Evolutionary conservation across 768 basidiomycete species (phyloP).

Genomic region (Podaxis carcinomalis): DNA sequence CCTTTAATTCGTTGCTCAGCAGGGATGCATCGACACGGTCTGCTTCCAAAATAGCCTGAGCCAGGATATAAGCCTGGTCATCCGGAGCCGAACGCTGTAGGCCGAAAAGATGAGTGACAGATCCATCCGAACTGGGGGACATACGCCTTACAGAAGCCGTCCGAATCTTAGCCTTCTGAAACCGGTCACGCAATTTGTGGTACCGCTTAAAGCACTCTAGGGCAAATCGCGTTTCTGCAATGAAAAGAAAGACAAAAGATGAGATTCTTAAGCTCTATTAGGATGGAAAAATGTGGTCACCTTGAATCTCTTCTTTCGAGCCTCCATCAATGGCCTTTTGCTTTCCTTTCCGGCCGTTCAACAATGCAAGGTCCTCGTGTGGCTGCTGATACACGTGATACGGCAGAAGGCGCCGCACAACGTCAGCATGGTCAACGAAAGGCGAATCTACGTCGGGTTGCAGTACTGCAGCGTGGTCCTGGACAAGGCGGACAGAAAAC

Average conservation of each 20-base stretch:
- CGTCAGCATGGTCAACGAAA: slow-evolving; percentile 59
- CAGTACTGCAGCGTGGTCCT: slow-evolving; percentile 58
- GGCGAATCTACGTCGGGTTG: slow-evolving; percentile 69
- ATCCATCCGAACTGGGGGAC: neutral
- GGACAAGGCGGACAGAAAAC: slow-evolving; percentile 48
- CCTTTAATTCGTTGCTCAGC: slow-evolving; percentile 56
- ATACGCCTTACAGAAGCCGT: slow-evolving; percentile 50
- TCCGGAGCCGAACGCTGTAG: slow-evolving; percentile 55
- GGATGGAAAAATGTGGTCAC: slow-evolving; percentile 22
- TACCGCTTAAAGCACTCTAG: slow-evolving; percentile 60
- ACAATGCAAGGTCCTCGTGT: slow-evolving; percentile 48
- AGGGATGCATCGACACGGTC: slow-evolving; percentile 60
- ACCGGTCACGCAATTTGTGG: slow-evolving; percentile 51
- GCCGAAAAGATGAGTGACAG: neutral
- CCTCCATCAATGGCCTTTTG: slow-evolving; percentile 47
- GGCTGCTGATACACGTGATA: slow-evolving; percentile 82
- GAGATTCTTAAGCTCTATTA: neutral
- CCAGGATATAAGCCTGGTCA: slow-evolving; percentile 59
- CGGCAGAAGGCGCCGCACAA: slow-evolving; percentile 66
- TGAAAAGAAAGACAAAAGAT: neutral
- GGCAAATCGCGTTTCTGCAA: slow-evolving; percentile 67
- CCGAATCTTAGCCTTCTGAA: slow-evolving; percentile 48
- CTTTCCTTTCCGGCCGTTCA: slow-evolving; percentile 53
- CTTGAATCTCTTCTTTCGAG: slow-evolving; percentile 47
- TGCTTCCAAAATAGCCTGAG: slow-evolving; percentile 59